Conservation (phyloP, 306 rosid species). For the Cucurbita argyrosperma region DNA sequence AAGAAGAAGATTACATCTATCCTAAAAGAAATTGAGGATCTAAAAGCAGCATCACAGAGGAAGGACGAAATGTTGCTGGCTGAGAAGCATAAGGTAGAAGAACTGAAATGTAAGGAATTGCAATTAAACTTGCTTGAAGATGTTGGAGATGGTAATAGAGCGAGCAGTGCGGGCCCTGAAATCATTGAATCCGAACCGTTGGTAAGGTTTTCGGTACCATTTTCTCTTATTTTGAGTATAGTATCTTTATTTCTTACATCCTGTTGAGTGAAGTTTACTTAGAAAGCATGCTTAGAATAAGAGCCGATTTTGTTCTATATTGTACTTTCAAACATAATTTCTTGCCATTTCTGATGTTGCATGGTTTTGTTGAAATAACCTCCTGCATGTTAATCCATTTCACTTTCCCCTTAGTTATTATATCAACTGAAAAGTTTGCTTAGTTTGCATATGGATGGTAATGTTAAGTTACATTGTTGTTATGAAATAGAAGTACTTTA, state of each 20-base stretch:
- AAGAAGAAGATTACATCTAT: constrained; percentile 44
- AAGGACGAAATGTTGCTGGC: constrained; percentile 58
- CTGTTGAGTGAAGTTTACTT: neutral
- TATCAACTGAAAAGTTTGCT: neutral
- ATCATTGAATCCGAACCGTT: constrained; percentile 70
- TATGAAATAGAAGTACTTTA: neutral
- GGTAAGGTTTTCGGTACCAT: constrained; percentile 39
- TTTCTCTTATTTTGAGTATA: neutral
- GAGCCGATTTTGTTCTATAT: neutral
- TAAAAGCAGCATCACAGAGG: constrained; percentile 36
- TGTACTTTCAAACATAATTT: neutral
- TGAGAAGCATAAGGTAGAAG: constrained; percentile 62
- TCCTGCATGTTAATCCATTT: neutral
- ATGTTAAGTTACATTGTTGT: neutral
- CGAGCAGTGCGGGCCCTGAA: constrained; percentile 41
- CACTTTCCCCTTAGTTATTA: neutral
- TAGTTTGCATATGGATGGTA: neutral
- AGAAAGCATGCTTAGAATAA: neutral
- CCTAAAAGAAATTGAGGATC: constrained; percentile 52
- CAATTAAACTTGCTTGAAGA: constrained; percentile 2
- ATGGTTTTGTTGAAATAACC: neutral
- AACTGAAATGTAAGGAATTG: constrained; percentile 32
- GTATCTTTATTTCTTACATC: neutral
- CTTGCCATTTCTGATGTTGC: neutral
- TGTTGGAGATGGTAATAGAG: constrained; percentile 43